Evolutionary conservation across 2,329 filamentous ascomycete species (phyloP), one percentile per base, ranked within the genome.

Genomic region (Celoporthe dispersa): DNA sequence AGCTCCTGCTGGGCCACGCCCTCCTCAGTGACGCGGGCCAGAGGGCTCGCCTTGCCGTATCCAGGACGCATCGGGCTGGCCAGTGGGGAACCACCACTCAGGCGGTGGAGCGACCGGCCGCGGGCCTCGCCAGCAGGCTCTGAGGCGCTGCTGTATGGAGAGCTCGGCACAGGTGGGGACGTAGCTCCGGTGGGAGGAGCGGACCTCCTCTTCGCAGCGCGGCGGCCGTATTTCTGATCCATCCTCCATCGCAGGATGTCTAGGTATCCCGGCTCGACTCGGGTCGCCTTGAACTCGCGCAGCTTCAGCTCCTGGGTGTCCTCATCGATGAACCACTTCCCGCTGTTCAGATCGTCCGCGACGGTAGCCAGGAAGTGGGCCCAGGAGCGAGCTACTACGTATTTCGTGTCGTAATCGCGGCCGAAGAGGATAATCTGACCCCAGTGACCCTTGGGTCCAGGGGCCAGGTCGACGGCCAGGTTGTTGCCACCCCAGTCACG

Each of bases 401-500:
- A 99, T 83, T 99, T 99, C 81, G 93, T 97, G 79, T 99, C 96
- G 81, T 97, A 99, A 82, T 99, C 96, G 71, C 96, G 93, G 65
- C 96, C 96, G 79, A 97, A 98, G 72, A 99, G 87, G 76, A 99
- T 97, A 74, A 99, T 90, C 80, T 99, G 96, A 67, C 96, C 96
- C 95, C 96, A 99, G 79, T 91, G 92, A 53, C 96, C 96, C 62
- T 88, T 88, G 12, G 95, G 93, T 2, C 96, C 96, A 31, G 96
- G 96, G 8, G 94, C 93, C 70, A 99, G 85, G 80, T 99, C 96
- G 62, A 98, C 89, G 25, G 94, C 95, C 77, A 99, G 86, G 84
- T 97, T 97, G 87, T 99, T 99, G 81, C 96, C 96, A 79, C 96
- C 96, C 96, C 96, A 99, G 80, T 99, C 96, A 75, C 96, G 92